Evolutionary conservation across 352 stramenopile genomes (phyloP).

Genomic region (Phytophthora citricola): DNA sequence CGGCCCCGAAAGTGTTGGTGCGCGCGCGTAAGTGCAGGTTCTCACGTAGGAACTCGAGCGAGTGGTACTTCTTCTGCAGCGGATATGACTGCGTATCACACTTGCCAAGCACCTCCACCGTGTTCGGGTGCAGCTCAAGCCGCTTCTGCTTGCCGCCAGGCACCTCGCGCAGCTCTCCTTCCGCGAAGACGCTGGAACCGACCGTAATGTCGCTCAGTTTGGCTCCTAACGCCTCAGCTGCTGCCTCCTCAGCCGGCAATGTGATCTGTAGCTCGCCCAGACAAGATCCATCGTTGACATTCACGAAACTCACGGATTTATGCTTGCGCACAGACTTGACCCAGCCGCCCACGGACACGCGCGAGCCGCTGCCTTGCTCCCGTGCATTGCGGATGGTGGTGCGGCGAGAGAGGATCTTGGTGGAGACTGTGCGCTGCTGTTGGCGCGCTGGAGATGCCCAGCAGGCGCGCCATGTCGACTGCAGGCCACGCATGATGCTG

Average conservation of each 20-base stretch:
- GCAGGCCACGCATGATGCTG: constrained; percentile 7
- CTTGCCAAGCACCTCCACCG: constrained; percentile 89
- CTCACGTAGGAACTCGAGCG: constrained; percentile 97
- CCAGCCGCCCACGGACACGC: constrained; percentile 87
- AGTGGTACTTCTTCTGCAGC: constrained; percentile 99
- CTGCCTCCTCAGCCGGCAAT: constrained; percentile 53
- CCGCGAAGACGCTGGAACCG: constrained; percentile 92
- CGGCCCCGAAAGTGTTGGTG: constrained; percentile 97
- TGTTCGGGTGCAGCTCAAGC: constrained; percentile 92
- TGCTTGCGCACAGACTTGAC: constrained; percentile 97
- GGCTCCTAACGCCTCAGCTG: constrained; percentile 24
- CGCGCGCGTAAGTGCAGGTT: constrained; percentile 96
- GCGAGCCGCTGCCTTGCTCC: constrained; percentile 43
- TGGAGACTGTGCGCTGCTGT: constrained; percentile 21
- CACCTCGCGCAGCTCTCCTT: constrained; percentile 90
- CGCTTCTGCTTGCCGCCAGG: constrained; percentile 88
- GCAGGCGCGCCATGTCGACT: constrained; percentile 14
- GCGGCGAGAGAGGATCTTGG: constrained; percentile 34
- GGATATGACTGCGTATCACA: constrained; percentile 95
- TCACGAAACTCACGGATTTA: constrained; percentile 97
- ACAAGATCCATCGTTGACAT: constrained; percentile 96
- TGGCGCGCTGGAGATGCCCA: constrained; percentile 2
- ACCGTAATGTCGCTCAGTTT: constrained; percentile 93
- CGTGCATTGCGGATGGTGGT: constrained; percentile 57
- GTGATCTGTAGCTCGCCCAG: constrained; percentile 94